phyloP scores from a whole-genome alignment of 805 yeast species.

The Clavispora asparagi region DNA sequence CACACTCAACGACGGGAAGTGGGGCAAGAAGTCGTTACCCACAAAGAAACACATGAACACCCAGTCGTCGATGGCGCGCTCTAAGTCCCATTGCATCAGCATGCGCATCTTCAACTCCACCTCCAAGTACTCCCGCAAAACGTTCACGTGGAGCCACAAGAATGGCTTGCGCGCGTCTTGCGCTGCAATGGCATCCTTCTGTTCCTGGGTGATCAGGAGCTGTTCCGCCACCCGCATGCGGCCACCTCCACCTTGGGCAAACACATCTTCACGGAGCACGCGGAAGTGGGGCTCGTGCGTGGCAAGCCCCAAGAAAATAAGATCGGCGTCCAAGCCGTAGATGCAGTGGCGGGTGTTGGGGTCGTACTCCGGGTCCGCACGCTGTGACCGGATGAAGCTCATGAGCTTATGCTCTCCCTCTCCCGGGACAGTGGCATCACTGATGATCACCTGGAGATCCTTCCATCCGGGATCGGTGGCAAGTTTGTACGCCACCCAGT shows the following conservation, averaged over 20 bases:
- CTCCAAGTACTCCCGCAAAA: constrained; percentile 81
- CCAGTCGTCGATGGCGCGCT: constrained; percentile 98
- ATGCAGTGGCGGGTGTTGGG: constrained; percentile 96
- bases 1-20: constrained; percentile 89
- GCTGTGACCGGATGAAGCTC: constrained; percentile 89
- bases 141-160: constrained; percentile 87
- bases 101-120: constrained; percentile 74
- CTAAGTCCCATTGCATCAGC: constrained; percentile 77
- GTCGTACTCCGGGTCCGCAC: constrained; percentile 79
- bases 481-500: constrained; percentile 89
- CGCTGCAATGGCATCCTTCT: constrained; percentile 36
- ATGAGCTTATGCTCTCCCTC: constrained; percentile 99
- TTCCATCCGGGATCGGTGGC: constrained; percentile 93
- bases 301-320: constrained; percentile 91
- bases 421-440: constrained; percentile 97
- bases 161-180: constrained; percentile 70
- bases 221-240: constrained; percentile 44
- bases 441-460: constrained; percentile 77
- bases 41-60: constrained; percentile 97
- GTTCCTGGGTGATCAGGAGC: constrained; percentile 57
- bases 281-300: constrained; percentile 97
- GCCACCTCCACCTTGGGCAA: constrained; percentile 60
- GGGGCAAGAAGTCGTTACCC: constrained; percentile 98
- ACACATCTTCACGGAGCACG: constrained; percentile 93
- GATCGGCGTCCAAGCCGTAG: constrained; percentile 96